These are phyloP conservation scores for Auriscalpium orientale DNA, from an alignment of 768 basidiomycete genomes.

Conservation along the genomic window DNA sequence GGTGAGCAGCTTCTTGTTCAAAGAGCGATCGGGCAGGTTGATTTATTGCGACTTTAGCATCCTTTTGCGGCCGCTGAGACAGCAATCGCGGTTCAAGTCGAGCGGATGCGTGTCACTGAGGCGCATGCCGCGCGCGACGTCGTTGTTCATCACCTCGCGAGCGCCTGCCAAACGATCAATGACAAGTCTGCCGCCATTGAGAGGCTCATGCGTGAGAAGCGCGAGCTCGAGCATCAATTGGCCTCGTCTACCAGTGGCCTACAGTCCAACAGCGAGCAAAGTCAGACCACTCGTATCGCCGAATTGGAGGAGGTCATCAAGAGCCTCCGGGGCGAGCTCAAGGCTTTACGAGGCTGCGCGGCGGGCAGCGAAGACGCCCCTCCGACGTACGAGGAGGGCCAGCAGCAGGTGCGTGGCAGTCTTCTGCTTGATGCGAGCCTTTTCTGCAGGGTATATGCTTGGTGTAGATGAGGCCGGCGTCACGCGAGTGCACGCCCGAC, in stretches of 20 bases:
- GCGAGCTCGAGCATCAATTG: constrained; percentile 21
- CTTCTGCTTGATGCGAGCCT: background rate
- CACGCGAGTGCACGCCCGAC: constrained; percentile 9
- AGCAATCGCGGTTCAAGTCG: constrained; percentile 13
- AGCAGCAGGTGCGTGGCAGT: background rate
- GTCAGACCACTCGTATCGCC: constrained; percentile 21
- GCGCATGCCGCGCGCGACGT: constrained; percentile 15
- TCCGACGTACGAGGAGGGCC: constrained; percentile 20
- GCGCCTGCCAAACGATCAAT: constrained; percentile 12
- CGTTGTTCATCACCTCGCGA: constrained; percentile 12
- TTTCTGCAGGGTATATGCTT: background rate
- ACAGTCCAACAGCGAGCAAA: background rate
- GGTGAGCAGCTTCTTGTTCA: too few relatives aligned
- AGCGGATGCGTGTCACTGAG: constrained; percentile 9
- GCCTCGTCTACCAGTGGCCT: constrained; percentile 10
- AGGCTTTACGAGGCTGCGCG: constrained; percentile 21
- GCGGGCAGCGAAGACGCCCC: constrained; percentile 13
- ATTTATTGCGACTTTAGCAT: background rate
- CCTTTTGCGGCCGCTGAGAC: constrained; percentile 14
- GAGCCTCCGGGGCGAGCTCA: constrained; percentile 15
- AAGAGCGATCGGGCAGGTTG: too few relatives aligned
- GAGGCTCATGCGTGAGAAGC: constrained; percentile 9
- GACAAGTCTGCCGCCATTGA: constrained; percentile 12
- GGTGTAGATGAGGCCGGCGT: background rate
- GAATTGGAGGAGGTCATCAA: constrained; percentile 27